Percentiles rank a stretch among this genome's conserved stretches.
phyloP scores from a whole-genome alignment of 75 land plant genomes.

The Picea sitchensis region DNA sequence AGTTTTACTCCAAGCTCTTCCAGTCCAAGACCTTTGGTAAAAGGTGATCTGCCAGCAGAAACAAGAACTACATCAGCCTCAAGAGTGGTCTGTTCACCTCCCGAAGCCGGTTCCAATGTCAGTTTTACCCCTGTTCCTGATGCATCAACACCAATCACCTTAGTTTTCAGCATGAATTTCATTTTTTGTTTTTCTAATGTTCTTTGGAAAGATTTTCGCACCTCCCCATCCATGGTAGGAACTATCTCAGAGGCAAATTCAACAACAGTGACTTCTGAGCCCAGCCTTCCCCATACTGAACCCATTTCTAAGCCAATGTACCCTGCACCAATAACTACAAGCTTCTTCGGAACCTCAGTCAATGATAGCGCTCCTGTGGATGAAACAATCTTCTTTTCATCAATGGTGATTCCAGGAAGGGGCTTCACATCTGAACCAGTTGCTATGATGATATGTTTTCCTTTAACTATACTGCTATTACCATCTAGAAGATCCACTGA shows the following conservation, averaged over 20 bases:
- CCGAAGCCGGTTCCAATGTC: conserved; percentile 78
- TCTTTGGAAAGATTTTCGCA: conserved; percentile 80
- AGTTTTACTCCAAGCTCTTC: conserved; percentile 84
- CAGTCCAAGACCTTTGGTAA: conserved; percentile 81
- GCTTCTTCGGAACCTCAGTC: conserved; percentile 77
- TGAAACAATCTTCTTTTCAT: conserved; percentile 92
- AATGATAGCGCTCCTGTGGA: conserved; percentile 92
- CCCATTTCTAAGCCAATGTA: conserved; percentile 99
- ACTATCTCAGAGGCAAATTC: conserved; percentile 92
- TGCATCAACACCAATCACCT: conserved; percentile 83
- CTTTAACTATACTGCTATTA: conserved; percentile 62
- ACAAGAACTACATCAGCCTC: conserved; percentile 97
- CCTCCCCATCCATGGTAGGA: conserved; percentile 90
- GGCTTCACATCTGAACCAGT: conserved; percentile 93
- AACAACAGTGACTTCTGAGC: conserved; percentile 95
- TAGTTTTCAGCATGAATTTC: conserved; percentile 98
- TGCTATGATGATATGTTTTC: conserved; percentile 86
- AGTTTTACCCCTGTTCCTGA: conserved; percentile 66
- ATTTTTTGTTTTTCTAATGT: conserved; percentile 92
- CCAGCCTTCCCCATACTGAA: conserved; percentile 93
- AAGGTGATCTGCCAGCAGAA: conserved; percentile 84
- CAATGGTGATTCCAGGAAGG: conserved; percentile 88
- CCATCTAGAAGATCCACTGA: conserved; percentile 78
- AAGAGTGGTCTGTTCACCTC: conserved; percentile 74
- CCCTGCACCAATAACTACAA: conserved; percentile 94